Conservation (phyloP, 2,329 filamentous ascomycete genomes). For the Penicillium capsulatum region DNA sequence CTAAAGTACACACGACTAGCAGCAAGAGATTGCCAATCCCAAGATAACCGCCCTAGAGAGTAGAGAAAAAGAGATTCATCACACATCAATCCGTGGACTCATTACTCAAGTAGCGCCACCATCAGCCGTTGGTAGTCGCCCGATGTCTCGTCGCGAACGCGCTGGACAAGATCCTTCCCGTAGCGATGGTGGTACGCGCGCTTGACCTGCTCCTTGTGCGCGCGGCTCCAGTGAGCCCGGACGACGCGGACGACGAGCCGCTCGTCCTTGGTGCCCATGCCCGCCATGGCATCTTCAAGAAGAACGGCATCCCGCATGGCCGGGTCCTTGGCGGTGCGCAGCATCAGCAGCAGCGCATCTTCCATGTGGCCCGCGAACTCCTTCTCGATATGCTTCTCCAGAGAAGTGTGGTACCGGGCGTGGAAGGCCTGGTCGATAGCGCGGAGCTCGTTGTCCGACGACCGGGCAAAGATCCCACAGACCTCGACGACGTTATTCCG, state of each 20-base stretch:
- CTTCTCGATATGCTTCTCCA: conserved; percentile 71
- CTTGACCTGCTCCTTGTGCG: conserved; percentile 71
- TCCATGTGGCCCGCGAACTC: conserved; percentile 93
- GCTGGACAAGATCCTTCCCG: conserved; percentile 60
- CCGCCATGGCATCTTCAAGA: conserved; percentile 84
- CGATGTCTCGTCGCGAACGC: conserved; percentile 78
- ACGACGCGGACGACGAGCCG: conserved; percentile 74
- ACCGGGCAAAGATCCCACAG: conserved; percentile 69
- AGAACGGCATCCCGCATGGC: conserved; percentile 77
- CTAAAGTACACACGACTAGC: no score
- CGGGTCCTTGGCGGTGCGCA: conserved; percentile 72
- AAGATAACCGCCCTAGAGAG: no score
- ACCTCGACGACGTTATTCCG: conserved; percentile 50
- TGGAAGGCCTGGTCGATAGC: conserved; percentile 75
- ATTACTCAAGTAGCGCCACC: conserved; percentile 57
- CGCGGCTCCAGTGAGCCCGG: conserved; percentile 75
- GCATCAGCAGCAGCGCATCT: conserved; percentile 72
- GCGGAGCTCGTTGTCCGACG: conserved; percentile 77
- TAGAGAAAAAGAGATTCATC: no score
- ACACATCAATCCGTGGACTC: not conserved
- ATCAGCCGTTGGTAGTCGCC: conserved; percentile 76
- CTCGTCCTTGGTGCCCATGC: conserved; percentile 79
- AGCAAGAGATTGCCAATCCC: no score
- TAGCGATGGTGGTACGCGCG: conserved; percentile 70
- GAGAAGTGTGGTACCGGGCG: conserved; percentile 63